phyloP scores from a whole-genome alignment of 306 rosid species.

The Cucurbita pepo region DNA sequence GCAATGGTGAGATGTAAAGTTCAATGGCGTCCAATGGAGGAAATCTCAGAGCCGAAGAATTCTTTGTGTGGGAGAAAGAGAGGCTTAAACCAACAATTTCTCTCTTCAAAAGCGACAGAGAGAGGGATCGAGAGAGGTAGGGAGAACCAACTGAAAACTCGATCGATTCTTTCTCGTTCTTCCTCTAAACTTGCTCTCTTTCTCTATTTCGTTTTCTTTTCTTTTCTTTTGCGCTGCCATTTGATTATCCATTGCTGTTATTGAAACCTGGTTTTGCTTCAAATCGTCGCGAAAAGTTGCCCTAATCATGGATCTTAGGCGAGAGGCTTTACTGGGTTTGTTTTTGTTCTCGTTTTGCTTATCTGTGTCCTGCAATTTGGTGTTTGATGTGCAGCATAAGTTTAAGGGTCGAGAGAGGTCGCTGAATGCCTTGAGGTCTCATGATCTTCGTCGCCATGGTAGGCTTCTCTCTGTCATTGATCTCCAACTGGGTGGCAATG shows the following conservation, averaged over 20 bases:
- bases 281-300: not conserved
- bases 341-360: not conserved
- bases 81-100: not conserved
- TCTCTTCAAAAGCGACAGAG: not conserved
- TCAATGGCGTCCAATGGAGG: slow-evolving; percentile 1
- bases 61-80: not conserved
- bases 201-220: not conserved
- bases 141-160: not conserved
- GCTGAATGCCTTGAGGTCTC: slow-evolving; percentile 34
- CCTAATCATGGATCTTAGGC: not conserved
- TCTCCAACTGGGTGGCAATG: slow-evolving; percentile 71
- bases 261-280: not conserved
- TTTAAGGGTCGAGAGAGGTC: slow-evolving; percentile 31
- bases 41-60: slow-evolving; percentile 2
- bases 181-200: not conserved
- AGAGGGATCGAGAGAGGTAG: not conserved
- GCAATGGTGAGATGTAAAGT: not conserved
- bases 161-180: not conserved
- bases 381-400: slow-evolving; percentile 43
- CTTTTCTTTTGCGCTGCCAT: not conserved
- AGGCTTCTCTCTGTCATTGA: slow-evolving; percentile 62
- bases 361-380: slow-evolving; percentile 32
- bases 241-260: not conserved
- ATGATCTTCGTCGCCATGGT: slow-evolving; percentile 53
- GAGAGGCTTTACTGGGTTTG: not conserved